phyloP scores from a whole-genome alignment of 2,329 filamentous ascomycete genomes.

The Lecanicillium sp. region DNA sequence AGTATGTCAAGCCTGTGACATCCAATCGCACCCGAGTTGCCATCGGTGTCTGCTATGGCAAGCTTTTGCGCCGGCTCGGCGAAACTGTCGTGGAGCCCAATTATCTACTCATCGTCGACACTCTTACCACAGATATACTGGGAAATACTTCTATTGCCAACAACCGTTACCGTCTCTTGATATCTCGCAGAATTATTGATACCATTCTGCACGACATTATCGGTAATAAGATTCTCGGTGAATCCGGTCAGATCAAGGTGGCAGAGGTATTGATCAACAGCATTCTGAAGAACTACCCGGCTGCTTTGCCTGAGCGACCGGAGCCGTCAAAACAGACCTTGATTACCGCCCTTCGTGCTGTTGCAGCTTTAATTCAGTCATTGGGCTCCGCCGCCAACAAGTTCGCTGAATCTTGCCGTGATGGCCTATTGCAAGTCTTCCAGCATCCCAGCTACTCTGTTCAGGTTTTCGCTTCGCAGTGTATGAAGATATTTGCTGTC shows the following conservation, averaged over 20 bases:
- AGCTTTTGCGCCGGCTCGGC: conserved; percentile 70
- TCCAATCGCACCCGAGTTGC: conserved; percentile 76
- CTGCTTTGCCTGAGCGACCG: conserved; percentile 75
- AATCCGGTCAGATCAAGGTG: conserved; percentile 80
- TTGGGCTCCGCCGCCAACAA: conserved; percentile 76
- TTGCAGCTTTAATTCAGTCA: conserved; percentile 70
- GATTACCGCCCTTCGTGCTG: conserved; percentile 69
- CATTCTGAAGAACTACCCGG: conserved; percentile 89
- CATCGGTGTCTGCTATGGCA: conserved; percentile 81
- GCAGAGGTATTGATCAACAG: conserved; percentile 79
- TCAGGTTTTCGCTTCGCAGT: conserved; percentile 82
- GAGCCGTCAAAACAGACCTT: conserved; percentile 86
- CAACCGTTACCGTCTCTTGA: conserved; percentile 82
- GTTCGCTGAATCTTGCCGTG: conserved; percentile 77
- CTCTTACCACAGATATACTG: conserved; percentile 74
- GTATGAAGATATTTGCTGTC: conserved; percentile 78
- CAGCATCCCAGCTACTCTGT: conserved; percentile 96
- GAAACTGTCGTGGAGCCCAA: conserved; percentile 77
- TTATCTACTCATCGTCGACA: conserved; percentile 75
- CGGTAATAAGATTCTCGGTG: conserved; percentile 74
- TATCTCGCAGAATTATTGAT: conserved; percentile 77
- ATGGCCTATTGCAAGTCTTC: conserved; percentile 81
- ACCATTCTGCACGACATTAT: conserved; percentile 79
- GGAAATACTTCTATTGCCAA: conserved; percentile 68
- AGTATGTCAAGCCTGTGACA: conserved; percentile 74